Evolutionary conservation across 2,329 filamentous ascomycete genomes (phyloP), one percentile per base, ranked within the genome.

Genomic region (Diaporthe sp.): DNA sequence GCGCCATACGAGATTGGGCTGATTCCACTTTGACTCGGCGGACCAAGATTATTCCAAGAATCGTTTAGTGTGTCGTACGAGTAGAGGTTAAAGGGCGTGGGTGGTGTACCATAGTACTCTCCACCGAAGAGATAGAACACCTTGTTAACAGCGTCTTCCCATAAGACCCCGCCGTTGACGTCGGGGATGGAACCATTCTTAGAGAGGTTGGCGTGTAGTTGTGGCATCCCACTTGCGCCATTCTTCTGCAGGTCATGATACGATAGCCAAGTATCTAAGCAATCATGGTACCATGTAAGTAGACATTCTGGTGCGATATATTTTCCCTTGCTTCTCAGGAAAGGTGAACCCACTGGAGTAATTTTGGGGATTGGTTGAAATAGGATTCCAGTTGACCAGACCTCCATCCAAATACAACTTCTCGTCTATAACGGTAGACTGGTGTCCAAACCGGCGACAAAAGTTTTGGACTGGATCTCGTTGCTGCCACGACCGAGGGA

Each of bases 391-490:
- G 77, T 89, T 87, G 38, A 92, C 79, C 71, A 89, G 82, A 6
- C 91, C 91, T 50, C 91, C 91, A 78, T 93, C 90, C 70, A 93
- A 89, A 79, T 90, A 93, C 28, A 93, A 82, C 76, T 86, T 87
- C 55, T 87, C 82, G 79, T 92, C 89, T 60, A 93, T 85, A 13
- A 92, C 84, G 9, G 91, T 86, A 10, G 89, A 90, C 79, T 92
- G 89, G 79, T 93, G 91, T 58, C 88, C 89, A 82, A 87, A 89
- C 74, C 87, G 82, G 60, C 87, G 82, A 77, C 87, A 89, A 73
- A 89, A 92, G 80, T 90, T 85, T 33, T 82, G 83, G 66, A 92
- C 83, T 5, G 89, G 89, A 78, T 91, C 86, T 73, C 86, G 81
- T 75, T 87, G 85, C 69, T 83, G 83, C 42, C 55, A 55, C n/a